Base-by-base conservation (phyloP, 768 basidiomycete genomes). In the Multifurca ochricompacta region DNA sequence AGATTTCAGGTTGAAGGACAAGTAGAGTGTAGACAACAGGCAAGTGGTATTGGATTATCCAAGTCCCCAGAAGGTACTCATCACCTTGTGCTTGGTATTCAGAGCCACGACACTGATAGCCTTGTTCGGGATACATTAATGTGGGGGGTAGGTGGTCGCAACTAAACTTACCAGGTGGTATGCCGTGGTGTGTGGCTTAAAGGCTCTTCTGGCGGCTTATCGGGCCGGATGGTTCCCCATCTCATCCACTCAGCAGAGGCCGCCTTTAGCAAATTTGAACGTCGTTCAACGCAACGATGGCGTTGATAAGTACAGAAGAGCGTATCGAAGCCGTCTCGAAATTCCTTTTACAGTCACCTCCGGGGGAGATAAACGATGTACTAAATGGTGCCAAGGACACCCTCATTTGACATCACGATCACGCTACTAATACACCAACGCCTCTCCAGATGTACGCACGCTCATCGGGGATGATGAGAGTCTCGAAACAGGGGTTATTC, bases 341-440 rank as follows among this genome's bases (percentile, higher is more conserved):
- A 30, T 89, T 96, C 64, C 73, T 98, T 28, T 76, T 90, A 0
- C 94, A 96, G 67, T 83, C 91, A 1, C 94, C 94, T 23, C 94
- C 94, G 1, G 94, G 94, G 41, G 89, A 98, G 73, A 92, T 97
- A 61, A 96, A 95, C 69, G 94, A 97, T 71, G 93, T 96, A 16
- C 74, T 97, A 50, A 90, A 90, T 63, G 92, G 91, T 90, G 56
- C 27, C 19, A 31, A 36, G 16, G 34, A 19, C 25, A n/a, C 10
- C 8, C 28, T 18, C 25, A 4, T 27, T 42, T 23, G 16, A 41
- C 28, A 11, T 30, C 19, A 16, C 21, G 6, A 35, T 40, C 30
- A 41, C 37, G 14, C 34, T 44, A 54, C 44, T 58, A 53, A 58
- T 32, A 16, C 53, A 37, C 34, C 39, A 30, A 46, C 44, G 53